Percentiles rank a stretch among this genome's conserved stretches.
phyloP scores from a whole-genome alignment of 352 stramenopile genomes.

The Phytopythium boreale region DNA sequence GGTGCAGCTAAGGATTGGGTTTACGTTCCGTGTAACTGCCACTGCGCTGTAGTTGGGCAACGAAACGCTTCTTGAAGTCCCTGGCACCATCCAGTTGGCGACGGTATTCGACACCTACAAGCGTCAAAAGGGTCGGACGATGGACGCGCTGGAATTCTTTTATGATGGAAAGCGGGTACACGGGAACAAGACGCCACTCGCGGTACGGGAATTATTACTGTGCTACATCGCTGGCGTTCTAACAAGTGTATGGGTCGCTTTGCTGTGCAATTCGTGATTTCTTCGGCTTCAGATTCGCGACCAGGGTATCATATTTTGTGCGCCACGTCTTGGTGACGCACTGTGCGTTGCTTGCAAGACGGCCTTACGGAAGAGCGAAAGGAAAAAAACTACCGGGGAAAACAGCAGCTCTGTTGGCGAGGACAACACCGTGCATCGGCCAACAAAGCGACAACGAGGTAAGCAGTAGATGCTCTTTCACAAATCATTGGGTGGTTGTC shows the following conservation, averaged over 20 bases:
- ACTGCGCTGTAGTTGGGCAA: not conserved
- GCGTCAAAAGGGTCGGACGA: not conserved
- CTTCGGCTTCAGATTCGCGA: not conserved
- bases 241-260: not conserved
- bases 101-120: not conserved
- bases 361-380: not conserved
- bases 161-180: not conserved
- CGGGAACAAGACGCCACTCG: not conserved
- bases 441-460: not conserved
- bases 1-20: not conserved
- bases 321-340: not conserved
- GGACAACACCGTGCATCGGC: not conserved
- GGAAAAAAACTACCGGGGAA: too few relatives aligned
- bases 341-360: not conserved
- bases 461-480: not conserved
- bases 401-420: too few relatives aligned
- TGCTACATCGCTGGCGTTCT: not conserved
- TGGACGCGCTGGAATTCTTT: not conserved
- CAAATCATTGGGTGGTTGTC: not conserved
- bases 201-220: not conserved
- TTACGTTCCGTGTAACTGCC: not conserved
- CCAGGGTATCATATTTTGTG: not conserved
- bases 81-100: not conserved
- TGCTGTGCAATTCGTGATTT: not conserved
- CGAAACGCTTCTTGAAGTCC: not conserved